Base-by-base conservation (phyloP, 768 basidiomycete genomes). In the Boletus fagicola region DNA sequence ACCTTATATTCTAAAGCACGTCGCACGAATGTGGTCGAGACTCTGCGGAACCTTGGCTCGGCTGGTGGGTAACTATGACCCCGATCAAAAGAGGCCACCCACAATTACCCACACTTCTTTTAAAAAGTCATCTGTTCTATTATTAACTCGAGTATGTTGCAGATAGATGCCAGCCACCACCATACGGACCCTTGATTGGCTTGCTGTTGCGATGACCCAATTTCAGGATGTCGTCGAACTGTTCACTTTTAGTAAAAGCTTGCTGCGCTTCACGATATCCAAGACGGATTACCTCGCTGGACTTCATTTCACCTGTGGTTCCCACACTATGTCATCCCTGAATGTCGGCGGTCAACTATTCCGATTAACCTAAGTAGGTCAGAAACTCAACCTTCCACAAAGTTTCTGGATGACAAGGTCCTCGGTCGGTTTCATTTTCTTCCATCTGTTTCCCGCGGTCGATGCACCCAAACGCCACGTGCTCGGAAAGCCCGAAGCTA, bases 271-370 rank as follows among this genome's bases (percentile, higher is more conserved):
- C n/a, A 20, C 33, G 48, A 10, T 22, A 18, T n/a, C n/a, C n/a
- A 36, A 42, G 11, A 16, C 0, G 13, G 10, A 24, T 44, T 24
- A 3, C 36, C 20, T 24, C 43, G 9, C 47, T 28, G 40, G 20
- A 26, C 13, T 18, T 42, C 47, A 51, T 55, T 52, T 50, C 26
- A 8, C 16, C 28, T 22, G 11, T 15, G 11, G 35, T 51, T 56
- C 56, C 18, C 65, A 61, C 26, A 16, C 2, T 15, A 1, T 6
- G 11, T 6, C 52, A 39, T 63, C 58, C 64, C 64, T 58, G 65
- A 40, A 42, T 28, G 44, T 9, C 36, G 24, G 8, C 16, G 18
- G 15, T 30, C 33, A 20, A 3, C 15, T 22, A 2, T 50, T 28
- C 8, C n/a, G 16, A 7, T 12, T 3, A n/a, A 46, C 22, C n/a